Evolutionary conservation across 805 yeast species (phyloP).

Genomic region (Wickerhamiella siamensis): DNA sequence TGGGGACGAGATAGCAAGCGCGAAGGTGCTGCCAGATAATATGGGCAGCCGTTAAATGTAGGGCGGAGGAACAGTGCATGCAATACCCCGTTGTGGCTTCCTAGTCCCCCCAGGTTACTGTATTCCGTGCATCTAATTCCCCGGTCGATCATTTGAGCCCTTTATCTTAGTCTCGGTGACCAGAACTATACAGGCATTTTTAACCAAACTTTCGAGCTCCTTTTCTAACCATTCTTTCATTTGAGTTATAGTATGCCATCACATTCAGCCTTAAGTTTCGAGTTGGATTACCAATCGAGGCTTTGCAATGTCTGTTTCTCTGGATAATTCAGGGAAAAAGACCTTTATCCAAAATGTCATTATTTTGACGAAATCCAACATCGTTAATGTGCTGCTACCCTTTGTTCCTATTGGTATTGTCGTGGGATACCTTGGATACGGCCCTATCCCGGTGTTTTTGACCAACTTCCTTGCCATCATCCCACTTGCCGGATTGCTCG

Average conservation of each 20-base stretch:
- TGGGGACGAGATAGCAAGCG: not conserved
- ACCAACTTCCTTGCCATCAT: slow-evolving; percentile 80
- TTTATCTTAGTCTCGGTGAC: too few species aligned
- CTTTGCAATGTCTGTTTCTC: not conserved
- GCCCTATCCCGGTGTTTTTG: slow-evolving; percentile 43
- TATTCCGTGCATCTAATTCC: not conserved
- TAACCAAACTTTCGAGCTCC: too few species aligned
- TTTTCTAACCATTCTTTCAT: too few species aligned
- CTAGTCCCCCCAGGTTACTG: too few species aligned
- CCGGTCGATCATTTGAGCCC: not conserved
- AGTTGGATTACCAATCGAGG: too few species aligned
- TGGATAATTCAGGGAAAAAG: not conserved
- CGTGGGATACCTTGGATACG: slow-evolving; percentile 48
- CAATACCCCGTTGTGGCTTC: too few species aligned
- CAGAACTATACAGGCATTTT: too few species aligned
- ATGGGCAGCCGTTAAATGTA: not conserved
- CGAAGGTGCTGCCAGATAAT: not conserved
- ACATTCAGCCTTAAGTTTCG: too few species aligned
- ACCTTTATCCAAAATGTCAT: slow-evolving; percentile 1
- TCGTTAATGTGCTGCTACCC: slow-evolving; percentile 54
- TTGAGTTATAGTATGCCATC: too few species aligned
- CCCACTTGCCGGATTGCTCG: slow-evolving; percentile 80
- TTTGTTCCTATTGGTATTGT: slow-evolving; percentile 82
- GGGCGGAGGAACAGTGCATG: too few species aligned
- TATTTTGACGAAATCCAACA: slow-evolving; percentile 12